Percentiles rank a stretch among this genome's conserved stretches.
Evolutionary conservation across 257 asterid species (phyloP).

Genomic region (Solanum phureja): DNA sequence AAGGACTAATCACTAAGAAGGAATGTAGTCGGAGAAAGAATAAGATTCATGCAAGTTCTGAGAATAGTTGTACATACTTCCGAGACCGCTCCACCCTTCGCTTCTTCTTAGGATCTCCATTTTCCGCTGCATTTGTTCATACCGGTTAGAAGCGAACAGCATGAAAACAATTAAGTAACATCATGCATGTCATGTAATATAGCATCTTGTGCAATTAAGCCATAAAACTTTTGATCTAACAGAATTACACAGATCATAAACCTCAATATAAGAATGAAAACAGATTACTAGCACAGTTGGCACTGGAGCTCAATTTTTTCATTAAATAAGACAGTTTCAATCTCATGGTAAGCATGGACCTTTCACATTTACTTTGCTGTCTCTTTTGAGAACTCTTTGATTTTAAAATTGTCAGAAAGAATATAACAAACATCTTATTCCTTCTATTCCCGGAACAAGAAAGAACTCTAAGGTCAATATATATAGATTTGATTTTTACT

Average conservation of each 20-base stretch:
- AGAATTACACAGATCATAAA: neutral
- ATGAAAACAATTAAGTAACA: neutral
- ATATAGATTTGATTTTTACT: neutral
- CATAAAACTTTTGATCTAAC: neutral
- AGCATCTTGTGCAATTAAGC: neutral
- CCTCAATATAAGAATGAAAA: neutral
- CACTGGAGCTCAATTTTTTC: neutral
- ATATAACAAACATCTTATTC: neutral
- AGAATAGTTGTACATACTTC: conserved; percentile 41
- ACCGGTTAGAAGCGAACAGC: conserved; percentile 7
- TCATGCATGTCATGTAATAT: neutral
- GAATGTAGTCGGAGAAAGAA: too few relatives aligned
- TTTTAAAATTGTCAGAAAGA: neutral
- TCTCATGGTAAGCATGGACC: neutral
- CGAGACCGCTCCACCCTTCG: conserved; percentile 83
- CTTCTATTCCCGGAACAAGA: neutral
- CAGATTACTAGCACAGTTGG: neutral
- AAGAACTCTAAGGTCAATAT: neutral
- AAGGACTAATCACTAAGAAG: too few relatives aligned
- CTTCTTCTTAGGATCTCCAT: conserved; percentile 82
- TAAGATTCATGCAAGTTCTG: neutral
- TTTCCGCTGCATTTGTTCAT: conserved; percentile 46
- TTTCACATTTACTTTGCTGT: neutral
- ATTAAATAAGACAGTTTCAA: neutral
- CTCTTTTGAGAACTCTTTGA: neutral